Percentiles rank a stretch among this genome's conserved stretches.
These are phyloP conservation scores for Macadamia tetraphylla DNA, from an alignment of 164 flowering plant genomes.

Conservation along the genomic window DNA sequence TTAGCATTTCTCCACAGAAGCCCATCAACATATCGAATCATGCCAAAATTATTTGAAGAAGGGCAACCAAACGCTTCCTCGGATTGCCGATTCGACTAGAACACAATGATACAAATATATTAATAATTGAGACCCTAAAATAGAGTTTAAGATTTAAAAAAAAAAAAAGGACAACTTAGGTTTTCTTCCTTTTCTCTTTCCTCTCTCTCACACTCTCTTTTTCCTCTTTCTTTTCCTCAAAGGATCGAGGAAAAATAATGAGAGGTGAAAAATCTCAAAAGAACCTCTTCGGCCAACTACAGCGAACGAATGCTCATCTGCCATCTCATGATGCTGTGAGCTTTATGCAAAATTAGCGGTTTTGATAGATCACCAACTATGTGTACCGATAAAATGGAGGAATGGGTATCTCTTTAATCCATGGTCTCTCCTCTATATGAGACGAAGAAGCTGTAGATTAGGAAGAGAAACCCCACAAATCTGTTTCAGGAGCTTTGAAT, in stretches of 20 bases:
- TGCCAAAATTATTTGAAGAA: background rate
- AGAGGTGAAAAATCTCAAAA: slow-evolving; percentile 22
- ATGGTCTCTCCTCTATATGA: too few relatives aligned
- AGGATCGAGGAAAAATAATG: slow-evolving; percentile 22
- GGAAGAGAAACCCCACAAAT: too few relatives aligned
- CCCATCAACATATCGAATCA: too few relatives aligned
- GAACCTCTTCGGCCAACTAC: background rate
- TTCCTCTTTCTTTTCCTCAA: background rate
- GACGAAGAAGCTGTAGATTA: too few relatives aligned
- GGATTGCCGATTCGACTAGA: slow-evolving; percentile 16
- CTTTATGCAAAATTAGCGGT: too few relatives aligned
- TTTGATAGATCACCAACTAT: too few relatives aligned
- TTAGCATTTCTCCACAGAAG: slow-evolving; percentile 16
- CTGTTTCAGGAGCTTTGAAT: too few relatives aligned
- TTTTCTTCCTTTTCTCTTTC: slow-evolving; percentile 6
- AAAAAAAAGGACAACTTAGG: background rate
- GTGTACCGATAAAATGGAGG: too few relatives aligned
- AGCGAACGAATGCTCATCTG: background rate
- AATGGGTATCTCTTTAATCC: too few relatives aligned
- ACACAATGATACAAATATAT: background rate
- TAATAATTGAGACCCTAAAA: background rate
- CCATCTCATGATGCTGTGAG: too few relatives aligned
- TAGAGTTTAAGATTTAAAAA: background rate
- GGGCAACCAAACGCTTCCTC: slow-evolving; percentile 15
- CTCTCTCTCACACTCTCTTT: background rate